phyloP scores from a whole-genome alignment of 345 rosid genomes.

The Rhodamnia rubescens region DNA sequence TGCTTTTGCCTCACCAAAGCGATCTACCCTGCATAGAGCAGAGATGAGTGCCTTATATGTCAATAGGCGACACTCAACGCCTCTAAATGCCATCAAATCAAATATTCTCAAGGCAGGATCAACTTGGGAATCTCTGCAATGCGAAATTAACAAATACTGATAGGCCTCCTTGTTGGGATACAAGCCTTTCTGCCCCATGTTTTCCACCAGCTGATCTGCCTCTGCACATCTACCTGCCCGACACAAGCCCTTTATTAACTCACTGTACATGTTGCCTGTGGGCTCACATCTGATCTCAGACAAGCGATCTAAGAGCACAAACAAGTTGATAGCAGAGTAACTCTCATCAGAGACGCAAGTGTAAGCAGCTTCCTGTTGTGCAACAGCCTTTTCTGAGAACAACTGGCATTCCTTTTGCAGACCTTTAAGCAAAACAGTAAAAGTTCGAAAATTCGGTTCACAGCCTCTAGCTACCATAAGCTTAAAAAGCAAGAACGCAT shows the following conservation, averaged over 20 bases:
- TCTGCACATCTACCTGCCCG: slow-evolving; percentile 33
- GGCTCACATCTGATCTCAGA: slow-evolving; percentile 39
- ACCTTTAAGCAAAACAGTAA: slow-evolving; percentile 42
- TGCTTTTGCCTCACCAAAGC: slow-evolving; percentile 29
- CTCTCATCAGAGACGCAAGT: slow-evolving; percentile 16
- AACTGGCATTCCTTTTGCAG: slow-evolving; percentile 30
- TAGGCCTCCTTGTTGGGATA: slow-evolving; percentile 26
- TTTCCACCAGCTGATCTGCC: slow-evolving; percentile 33
- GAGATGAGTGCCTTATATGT: slow-evolving; percentile 32
- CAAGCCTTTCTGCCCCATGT: slow-evolving; percentile 39
- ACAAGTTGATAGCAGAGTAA: slow-evolving; percentile 11
- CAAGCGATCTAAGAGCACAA: slow-evolving; percentile 30
- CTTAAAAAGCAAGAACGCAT: slow-evolving; percentile 36
- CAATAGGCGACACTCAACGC: slow-evolving; percentile 15
- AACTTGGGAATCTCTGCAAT: slow-evolving; percentile 45
- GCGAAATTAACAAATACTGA: slow-evolving; percentile 26
- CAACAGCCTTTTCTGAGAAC: slow-evolving; percentile 22
- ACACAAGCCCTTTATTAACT: slow-evolving; percentile 38
- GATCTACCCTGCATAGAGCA: slow-evolving; percentile 30
- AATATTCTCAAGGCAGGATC: slow-evolving; percentile 32
- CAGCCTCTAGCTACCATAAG: slow-evolving; percentile 35
- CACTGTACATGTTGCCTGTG: slow-evolving; percentile 20
- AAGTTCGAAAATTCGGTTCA: slow-evolving; percentile 47
- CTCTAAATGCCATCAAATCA: slow-evolving; percentile 9
- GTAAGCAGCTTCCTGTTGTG: slow-evolving; percentile 22